Conservation (phyloP, 2,329 filamentous ascomycete species). For the Thelonectria blattea region DNA sequence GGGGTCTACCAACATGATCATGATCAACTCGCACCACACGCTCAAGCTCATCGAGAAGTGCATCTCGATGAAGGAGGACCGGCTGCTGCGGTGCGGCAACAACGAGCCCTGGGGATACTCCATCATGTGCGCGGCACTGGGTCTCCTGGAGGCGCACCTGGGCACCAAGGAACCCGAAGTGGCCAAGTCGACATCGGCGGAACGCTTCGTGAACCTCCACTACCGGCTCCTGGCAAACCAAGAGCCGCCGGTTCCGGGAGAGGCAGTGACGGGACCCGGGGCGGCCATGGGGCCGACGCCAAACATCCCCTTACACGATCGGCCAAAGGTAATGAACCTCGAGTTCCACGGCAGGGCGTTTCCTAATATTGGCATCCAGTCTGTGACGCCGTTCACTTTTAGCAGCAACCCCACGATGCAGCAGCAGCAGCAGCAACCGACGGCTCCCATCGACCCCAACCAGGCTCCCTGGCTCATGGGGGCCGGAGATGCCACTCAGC, state of each 20-base stretch:
- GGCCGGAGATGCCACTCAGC: constrained; percentile 41
- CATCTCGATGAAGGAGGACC: constrained; percentile 65
- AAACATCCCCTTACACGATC: constrained; percentile 45
- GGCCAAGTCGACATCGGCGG: constrained; percentile 64
- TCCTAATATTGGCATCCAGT: constrained; percentile 45
- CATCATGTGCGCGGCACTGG: constrained; percentile 66
- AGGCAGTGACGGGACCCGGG: constrained; percentile 32
- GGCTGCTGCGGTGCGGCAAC: constrained; percentile 65
- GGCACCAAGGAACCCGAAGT: constrained; percentile 62
- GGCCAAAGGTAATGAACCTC: constrained; percentile 47
- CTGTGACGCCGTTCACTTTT: constrained; percentile 50
- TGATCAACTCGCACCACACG: constrained; percentile 66
- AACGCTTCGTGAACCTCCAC: constrained; percentile 65
- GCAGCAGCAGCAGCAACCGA: constrained; percentile 21
- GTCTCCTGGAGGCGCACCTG: constrained; percentile 64
- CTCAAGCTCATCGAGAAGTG: constrained; percentile 67
- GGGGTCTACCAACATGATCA: constrained; percentile 66
- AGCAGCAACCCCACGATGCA: constrained; percentile 39
- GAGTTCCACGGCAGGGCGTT: constrained; percentile 34
- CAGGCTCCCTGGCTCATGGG: constrained; percentile 44
- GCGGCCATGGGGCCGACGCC: constrained; percentile 38
- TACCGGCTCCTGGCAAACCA: constrained; percentile 63
- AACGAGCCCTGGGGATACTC: constrained; percentile 70
- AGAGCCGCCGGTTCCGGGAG: constrained; percentile 50
- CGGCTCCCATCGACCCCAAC: constrained; percentile 44